These are phyloP conservation scores for Cytospora piceicola DNA, from an alignment of 2,329 filamentous ascomycete species.

Conservation along the genomic window DNA sequence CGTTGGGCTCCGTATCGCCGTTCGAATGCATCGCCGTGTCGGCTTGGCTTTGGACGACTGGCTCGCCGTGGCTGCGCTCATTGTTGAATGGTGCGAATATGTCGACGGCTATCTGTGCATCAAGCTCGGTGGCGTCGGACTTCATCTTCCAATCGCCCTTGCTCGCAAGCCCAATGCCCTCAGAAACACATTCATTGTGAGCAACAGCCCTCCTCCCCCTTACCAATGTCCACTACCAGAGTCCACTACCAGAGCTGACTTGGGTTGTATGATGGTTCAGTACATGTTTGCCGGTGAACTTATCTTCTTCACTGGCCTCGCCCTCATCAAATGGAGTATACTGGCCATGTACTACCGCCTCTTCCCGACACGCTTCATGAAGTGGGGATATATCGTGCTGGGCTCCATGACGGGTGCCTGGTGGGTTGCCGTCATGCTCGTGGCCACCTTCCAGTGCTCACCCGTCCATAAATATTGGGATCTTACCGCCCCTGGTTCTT, in stretches of 20 bases:
- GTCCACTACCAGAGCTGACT: too few species aligned
- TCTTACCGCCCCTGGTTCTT: rapidly evolving
- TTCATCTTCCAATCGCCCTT: neutral
- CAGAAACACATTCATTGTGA: neutral
- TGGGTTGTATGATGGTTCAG: too few species aligned
- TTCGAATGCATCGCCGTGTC: too few species aligned
- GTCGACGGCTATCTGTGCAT: conserved; percentile 3
- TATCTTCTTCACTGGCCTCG: neutral
- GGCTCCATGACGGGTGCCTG: conserved; percentile 1
- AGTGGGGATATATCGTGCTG: conserved; percentile 6
- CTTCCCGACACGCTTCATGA: conserved; percentile 20
- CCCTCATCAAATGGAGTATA: conserved; percentile 7
- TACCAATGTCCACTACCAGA: too few species aligned
- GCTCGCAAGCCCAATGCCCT: neutral
- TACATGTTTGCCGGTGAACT: neutral
- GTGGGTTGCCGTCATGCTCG: neutral
- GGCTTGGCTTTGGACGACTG: too few species aligned
- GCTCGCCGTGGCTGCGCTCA: neutral
- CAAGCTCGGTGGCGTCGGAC: conserved; percentile 4
- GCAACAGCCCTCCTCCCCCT: too few species aligned
- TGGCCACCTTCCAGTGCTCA: conserved; percentile 8
- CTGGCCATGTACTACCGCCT: conserved; percentile 17
- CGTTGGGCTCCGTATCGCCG: too few species aligned
- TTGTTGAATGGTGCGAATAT: neutral
- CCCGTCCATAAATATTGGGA: conserved; percentile 8